A percentile compares a stretch with the other conserved stretches of the same genome.
Evolutionary conservation across 2,329 filamentous ascomycete genomes (phyloP).

Genomic region (Sarocladium kiliense): DNA sequence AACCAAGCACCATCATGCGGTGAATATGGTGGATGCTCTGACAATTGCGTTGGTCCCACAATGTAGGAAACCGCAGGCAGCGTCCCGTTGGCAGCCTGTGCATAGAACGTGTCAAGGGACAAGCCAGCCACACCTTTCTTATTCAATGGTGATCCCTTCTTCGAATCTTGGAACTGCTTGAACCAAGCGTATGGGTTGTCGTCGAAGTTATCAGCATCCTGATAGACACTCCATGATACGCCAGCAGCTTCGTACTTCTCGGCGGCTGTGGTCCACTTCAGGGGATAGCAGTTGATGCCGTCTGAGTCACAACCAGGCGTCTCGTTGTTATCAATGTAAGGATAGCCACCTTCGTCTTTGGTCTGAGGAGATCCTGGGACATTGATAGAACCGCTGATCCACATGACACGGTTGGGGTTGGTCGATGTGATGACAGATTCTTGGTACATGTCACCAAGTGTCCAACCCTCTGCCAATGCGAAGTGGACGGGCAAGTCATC

Average conservation of each 20-base stretch:
- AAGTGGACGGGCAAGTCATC: constrained; percentile 50
- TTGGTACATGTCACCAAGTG: constrained; percentile 52
- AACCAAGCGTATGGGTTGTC: constrained; percentile 52
- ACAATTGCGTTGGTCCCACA: constrained; percentile 43
- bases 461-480: constrained; percentile 49
- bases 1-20: constrained; percentile 51
- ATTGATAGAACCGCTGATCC: constrained; percentile 47
- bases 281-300: constrained; percentile 45
- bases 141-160: constrained; percentile 32
- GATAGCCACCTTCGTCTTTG: constrained; percentile 34
- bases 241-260: constrained; percentile 43
- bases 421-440: constrained; percentile 47
- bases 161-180: constrained; percentile 42
- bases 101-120: constrained; percentile 44
- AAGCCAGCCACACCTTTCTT: constrained; percentile 41
- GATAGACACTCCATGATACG: constrained; percentile 45
- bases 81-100: constrained; percentile 42
- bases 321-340: constrained; percentile 46
- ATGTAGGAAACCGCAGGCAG: constrained; percentile 48
- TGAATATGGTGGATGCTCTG: constrained; percentile 47
- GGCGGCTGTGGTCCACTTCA: constrained; percentile 48
- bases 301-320: constrained; percentile 36
- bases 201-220: constrained; percentile 46
- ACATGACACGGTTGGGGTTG: constrained; percentile 46
- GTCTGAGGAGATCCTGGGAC: constrained; percentile 38